Percentiles rank a stretch among this genome's conserved stretches.
phyloP scores from a whole-genome alignment of 345 rosid genomes.

The Eucalyptus sp. region DNA sequence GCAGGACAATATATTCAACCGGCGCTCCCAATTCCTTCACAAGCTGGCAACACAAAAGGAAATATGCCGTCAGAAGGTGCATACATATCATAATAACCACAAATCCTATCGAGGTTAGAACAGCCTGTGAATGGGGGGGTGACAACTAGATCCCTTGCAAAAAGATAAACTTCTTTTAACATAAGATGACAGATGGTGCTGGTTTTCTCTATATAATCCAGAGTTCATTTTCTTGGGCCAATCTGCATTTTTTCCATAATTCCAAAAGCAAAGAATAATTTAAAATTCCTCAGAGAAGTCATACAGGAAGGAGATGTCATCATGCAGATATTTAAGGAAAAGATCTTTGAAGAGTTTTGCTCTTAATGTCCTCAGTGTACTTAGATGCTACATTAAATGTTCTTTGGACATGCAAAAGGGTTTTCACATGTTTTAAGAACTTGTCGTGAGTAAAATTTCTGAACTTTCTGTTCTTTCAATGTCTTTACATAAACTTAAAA shows the following conservation, averaged over 20 bases:
- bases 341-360: neutral
- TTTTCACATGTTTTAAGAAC: neutral
- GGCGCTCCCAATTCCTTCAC: constrained; percentile 83
- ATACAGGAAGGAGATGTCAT: neutral
- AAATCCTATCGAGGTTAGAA: neutral
- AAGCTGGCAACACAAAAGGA: constrained; percentile 31
- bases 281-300: neutral
- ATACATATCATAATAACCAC: neutral
- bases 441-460: neutral
- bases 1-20: constrained; percentile 74
- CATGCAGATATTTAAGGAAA: neutral
- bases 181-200: neutral
- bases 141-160: neutral
- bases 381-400: neutral
- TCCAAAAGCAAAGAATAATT: neutral
- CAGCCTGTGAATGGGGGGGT: neutral
- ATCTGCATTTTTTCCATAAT: neutral
- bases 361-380: neutral
- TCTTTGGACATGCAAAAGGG: neutral
- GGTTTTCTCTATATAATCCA: neutral
- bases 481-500: neutral
- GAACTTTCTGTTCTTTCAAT: neutral
- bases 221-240: neutral
- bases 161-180: neutral
- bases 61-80: neutral